phyloP scores from a whole-genome alignment of 176 grass and related monocot genomes.

The Lolium perenne region DNA sequence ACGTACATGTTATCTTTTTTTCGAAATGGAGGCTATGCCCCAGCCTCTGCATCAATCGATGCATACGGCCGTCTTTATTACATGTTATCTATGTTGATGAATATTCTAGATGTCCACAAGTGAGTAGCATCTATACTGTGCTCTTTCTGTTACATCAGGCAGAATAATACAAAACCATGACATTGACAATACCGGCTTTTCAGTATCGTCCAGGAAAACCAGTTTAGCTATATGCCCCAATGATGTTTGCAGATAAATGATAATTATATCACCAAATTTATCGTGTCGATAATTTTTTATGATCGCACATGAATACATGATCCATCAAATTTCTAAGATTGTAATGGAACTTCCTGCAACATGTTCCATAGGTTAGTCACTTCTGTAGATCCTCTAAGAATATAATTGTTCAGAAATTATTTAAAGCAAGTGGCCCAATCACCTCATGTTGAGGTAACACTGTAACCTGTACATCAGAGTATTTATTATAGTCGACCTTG shows the following conservation, averaged over 20 bases:
- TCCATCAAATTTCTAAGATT: background rate
- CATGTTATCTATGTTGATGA: background rate
- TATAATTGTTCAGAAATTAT: background rate
- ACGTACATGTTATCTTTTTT: background rate
- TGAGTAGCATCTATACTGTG: background rate
- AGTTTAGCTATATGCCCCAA: background rate
- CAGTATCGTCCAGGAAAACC: background rate
- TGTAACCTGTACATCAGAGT: background rate
- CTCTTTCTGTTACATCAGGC: background rate
- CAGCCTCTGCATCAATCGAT: no score
- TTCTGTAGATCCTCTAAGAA: background rate
- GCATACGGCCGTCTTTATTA: no score
- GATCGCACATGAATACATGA: background rate
- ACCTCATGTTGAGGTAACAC: background rate
- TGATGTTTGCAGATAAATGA: background rate
- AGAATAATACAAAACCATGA: constrained; percentile 10
- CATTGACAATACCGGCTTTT: background rate
- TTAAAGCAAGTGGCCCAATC: background rate
- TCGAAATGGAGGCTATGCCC: no score
- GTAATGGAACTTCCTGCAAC: background rate
- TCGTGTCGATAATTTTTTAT: background rate
- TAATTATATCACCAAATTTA: background rate
- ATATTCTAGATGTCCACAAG: background rate
- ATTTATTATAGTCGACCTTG: background rate
- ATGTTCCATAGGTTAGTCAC: background rate